Conservation (phyloP, 2,329 filamentous ascomycete genomes). For the Phaeosphaeria sp. region DNA sequence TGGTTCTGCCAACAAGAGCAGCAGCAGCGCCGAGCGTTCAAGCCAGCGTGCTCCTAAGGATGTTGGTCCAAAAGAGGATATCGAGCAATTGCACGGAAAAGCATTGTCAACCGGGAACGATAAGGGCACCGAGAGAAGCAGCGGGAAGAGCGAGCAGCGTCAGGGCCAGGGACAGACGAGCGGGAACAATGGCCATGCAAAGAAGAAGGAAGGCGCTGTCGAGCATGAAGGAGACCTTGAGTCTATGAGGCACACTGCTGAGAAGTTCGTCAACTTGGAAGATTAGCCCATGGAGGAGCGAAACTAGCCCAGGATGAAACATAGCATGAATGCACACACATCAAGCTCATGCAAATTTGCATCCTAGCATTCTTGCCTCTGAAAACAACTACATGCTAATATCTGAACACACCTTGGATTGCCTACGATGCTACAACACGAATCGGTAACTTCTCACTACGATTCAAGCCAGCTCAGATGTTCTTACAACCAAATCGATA, state of each 20-base stretch:
- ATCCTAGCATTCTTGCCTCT: too few relatives aligned
- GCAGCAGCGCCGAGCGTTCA: background rate
- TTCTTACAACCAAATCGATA: too few relatives aligned
- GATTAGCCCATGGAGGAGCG: background rate
- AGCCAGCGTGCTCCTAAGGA: slow-evolving; percentile 3
- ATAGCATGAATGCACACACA: too few relatives aligned
- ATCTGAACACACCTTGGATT: too few relatives aligned
- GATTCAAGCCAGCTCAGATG: too few relatives aligned
- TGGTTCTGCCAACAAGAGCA: background rate
- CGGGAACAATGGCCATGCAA: background rate
- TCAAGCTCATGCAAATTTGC: too few relatives aligned
- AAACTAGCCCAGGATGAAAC: too few relatives aligned
- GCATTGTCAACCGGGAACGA: background rate
- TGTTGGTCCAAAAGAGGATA: slow-evolving; percentile 9
- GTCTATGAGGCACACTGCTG: slow-evolving; percentile 14
- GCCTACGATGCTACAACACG: too few relatives aligned
- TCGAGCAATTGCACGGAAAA: slow-evolving; percentile 14
- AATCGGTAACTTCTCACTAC: too few relatives aligned
- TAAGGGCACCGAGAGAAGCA: background rate
- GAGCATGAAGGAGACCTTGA: background rate
- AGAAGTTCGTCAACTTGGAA: slow-evolving; percentile 21
- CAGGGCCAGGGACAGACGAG: background rate
- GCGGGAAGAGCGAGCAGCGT: background rate
- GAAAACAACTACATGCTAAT: too few relatives aligned
- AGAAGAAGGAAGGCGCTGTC: background rate